Evolutionary conservation across 1,284 basidiomycete genomes (phyloP), one percentile per base, ranked within the genome.

Genomic region (Ganoderma resinaceum): DNA sequence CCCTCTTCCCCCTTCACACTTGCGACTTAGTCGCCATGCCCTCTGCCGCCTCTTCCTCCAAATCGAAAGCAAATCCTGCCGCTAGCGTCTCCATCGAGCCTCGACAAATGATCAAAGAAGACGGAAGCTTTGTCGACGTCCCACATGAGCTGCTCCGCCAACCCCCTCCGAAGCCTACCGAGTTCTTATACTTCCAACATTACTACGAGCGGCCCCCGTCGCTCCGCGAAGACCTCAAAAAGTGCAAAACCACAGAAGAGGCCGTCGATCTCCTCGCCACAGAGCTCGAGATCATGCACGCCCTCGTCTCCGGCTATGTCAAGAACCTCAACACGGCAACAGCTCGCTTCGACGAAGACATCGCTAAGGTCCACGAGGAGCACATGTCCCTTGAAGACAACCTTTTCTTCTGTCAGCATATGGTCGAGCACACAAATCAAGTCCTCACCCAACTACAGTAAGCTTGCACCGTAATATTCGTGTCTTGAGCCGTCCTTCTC

Each of bases 121-220:
- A 63, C 65, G 65, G 69, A 16, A 43, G 52, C 42, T 62, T 72
- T 58, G 55, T 68, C 23, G 71, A 72, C 67, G 61, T 70, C 23
- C 67, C 71, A 0, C 12, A 20, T 8, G 59, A 58, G n/a, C 40
- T 70, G 38, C 69, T 72, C 63, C 35, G 29, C 38, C 40, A 61
- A 9, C 67, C 69, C 2, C 35, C 69, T 18, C 69, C 66, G 1
- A 68, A 65, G 18, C 71, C 69, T 14, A 12, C n/a, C 58, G 62
- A 72, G 23, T 67, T 70, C 58, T 49, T 72, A 2, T 61, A 72
- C 66, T 69, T 72, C 61, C 67, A 70, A 60, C 69, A 69, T 59
- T 49, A 70, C 67, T 70, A 64, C 49, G 38, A 40, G 16, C 43
- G 31, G 2, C 35, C 52, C 8, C 52, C 59, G 16, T 49, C 61